A percentile compares a stretch with the other conserved stretches of the same genome.
These are phyloP conservation scores for Tuber indicum DNA, from an alignment of 495 filamentous ascomycete genomes.

Conservation along the genomic window DNA sequence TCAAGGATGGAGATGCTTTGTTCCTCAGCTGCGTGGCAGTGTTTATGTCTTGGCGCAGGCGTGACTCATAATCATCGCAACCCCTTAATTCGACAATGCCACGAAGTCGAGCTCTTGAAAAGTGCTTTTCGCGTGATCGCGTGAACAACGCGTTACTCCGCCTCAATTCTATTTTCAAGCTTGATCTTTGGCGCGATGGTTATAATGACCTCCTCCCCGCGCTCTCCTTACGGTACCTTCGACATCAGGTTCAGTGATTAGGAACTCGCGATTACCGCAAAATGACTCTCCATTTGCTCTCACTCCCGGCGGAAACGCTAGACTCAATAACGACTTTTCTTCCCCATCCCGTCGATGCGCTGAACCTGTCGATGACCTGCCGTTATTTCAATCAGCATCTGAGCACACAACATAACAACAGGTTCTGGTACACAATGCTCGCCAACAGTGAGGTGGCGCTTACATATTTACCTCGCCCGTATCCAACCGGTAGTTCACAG, in stretches of 20 bases:
- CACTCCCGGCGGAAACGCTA: conserved; percentile 1
- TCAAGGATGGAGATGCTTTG: background rate
- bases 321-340: background rate
- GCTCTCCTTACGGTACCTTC: background rate
- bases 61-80: background rate
- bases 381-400: background rate
- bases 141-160: conserved; percentile 2
- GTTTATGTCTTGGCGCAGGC: background rate
- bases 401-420: background rate
- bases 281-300: background rate
- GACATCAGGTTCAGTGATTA: background rate
- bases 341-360: background rate
- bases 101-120: background rate
- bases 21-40: background rate
- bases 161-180: background rate
- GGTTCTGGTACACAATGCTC: background rate
- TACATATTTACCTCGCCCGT: background rate
- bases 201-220: background rate
- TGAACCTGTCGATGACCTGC: background rate
- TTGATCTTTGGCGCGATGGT: background rate
- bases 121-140: background rate
- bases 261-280: background rate
- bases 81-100: background rate
- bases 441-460: background rate
- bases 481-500: background rate